phyloP scores from a whole-genome alignment of 2,329 filamentous ascomycete species.

The Fusarium sp. region DNA sequence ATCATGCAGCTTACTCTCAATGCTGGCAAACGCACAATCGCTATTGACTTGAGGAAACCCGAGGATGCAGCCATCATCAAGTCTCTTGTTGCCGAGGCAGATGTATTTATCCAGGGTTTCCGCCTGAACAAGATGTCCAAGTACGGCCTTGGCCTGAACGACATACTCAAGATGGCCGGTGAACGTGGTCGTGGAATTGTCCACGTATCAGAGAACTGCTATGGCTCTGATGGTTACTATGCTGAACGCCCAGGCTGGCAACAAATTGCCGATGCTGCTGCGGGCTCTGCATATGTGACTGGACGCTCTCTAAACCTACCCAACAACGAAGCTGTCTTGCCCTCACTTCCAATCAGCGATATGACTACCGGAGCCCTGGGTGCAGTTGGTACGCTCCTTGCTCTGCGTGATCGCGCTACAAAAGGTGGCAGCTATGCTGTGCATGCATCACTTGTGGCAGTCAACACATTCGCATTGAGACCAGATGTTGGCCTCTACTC shows the following conservation, averaged over 20 bases:
- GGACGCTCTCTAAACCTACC: constrained; percentile 5
- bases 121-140: constrained; percentile 32
- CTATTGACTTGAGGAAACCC: constrained; percentile 17
- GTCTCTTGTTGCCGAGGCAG: constrained; percentile 9
- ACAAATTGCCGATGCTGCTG: constrained; percentile 66
- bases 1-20: constrained; percentile 23
- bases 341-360: constrained; percentile 46
- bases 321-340: constrained; percentile 37
- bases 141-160: constrained; percentile 15
- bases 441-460: constrained; percentile 11
- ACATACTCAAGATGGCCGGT: constrained; percentile 20
- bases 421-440: constrained; percentile 31
- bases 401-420: constrained; percentile 47
- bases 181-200: constrained; percentile 68
- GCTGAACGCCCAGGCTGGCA: constrained; percentile 72
- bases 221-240: constrained; percentile 68
- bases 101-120: constrained; percentile 22
- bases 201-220: constrained; percentile 74
- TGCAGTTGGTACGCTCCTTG: constrained; percentile 49
- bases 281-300: constrained; percentile 19
- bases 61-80: constrained; percentile 11
- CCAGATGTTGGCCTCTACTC: constrained; percentile 10
- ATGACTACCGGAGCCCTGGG: constrained; percentile 51
- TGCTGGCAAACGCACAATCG: constrained; percentile 22
- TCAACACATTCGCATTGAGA: constrained; percentile 14